These are phyloP conservation scores for Paulownia fortunei DNA, from an alignment of 257 asterid species.

Conservation along the genomic window DNA sequence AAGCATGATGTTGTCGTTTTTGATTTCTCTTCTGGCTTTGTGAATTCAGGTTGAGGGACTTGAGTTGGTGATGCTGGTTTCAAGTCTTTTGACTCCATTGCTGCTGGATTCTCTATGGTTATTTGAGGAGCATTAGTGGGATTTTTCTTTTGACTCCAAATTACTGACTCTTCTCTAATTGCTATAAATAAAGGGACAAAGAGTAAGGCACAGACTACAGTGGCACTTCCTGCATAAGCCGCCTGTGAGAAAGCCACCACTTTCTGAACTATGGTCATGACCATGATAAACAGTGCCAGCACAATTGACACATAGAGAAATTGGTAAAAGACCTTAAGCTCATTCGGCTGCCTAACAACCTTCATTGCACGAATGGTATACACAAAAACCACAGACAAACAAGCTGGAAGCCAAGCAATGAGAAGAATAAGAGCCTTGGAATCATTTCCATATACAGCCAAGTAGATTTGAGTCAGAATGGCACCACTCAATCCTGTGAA, in stretches of 20 bases:
- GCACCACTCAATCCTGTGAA: slow-evolving; percentile 89
- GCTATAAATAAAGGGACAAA: slow-evolving; percentile 66
- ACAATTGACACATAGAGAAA: slow-evolving; percentile 59
- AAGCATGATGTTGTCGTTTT: slow-evolving; percentile 32
- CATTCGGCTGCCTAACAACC: slow-evolving; percentile 50
- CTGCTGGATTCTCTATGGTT: slow-evolving; percentile 18
- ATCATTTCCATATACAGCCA: slow-evolving; percentile 81
- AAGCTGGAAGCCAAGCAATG: slow-evolving; percentile 93
- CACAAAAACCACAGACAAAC: slow-evolving; percentile 77
- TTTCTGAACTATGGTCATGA: slow-evolving; percentile 63
- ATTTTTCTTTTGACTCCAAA: slow-evolving; percentile 38
- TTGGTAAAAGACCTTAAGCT: slow-evolving; percentile 56
- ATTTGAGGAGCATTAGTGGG: slow-evolving; percentile 32
- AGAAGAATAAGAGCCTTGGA: slow-evolving; percentile 70
- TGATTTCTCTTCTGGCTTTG: neutral
- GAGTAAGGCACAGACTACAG: slow-evolving; percentile 60
- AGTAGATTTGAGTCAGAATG: slow-evolving; percentile 72
- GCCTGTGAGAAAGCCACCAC: slow-evolving; percentile 48
- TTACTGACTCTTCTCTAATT: slow-evolving; percentile 53
- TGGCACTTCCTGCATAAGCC: slow-evolving; percentile 72
- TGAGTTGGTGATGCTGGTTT: neutral
- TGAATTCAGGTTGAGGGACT: neutral
- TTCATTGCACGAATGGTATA: slow-evolving; percentile 75
- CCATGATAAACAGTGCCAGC: slow-evolving; percentile 75
- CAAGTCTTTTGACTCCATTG: neutral